These are phyloP conservation scores for Fragosphaeria purpurea DNA, from an alignment of 2,329 filamentous ascomycete genomes.

Conservation along the genomic window DNA sequence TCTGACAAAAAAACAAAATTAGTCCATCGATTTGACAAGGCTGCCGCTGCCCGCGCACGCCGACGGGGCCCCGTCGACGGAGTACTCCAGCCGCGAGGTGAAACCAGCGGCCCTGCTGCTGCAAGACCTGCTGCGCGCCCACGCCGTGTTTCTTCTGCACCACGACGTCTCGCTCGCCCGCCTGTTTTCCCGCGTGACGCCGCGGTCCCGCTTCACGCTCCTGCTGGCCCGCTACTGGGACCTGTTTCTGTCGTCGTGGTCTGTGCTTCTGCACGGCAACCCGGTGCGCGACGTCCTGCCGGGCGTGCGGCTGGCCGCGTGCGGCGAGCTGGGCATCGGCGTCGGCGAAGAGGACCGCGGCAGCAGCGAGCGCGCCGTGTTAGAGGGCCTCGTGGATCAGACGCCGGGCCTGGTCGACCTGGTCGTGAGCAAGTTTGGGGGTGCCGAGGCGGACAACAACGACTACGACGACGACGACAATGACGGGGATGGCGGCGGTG, in stretches of 20 bases:
- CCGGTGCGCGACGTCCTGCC: constrained; percentile 70
- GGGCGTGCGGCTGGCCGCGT: constrained; percentile 78
- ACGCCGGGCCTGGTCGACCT: constrained; percentile 82
- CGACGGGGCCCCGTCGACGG: constrained; percentile 28
- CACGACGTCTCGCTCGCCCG: constrained; percentile 66
- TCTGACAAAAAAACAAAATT: background rate
- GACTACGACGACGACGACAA: background rate
- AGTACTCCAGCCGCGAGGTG: constrained; percentile 86
- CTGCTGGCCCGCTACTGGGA: constrained; percentile 77
- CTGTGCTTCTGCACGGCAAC: constrained; percentile 82
- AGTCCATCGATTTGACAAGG: constrained; percentile 15
- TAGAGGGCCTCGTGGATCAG: constrained; percentile 74
- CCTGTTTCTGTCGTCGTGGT: constrained; percentile 61
- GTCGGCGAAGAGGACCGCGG: constrained; percentile 94
- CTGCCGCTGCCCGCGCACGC: constrained; percentile 28
- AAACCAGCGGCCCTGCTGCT: constrained; percentile 70
- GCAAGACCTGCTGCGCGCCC: constrained; percentile 71
- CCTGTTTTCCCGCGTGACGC: constrained; percentile 51
- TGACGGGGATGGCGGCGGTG: constrained; percentile 11
- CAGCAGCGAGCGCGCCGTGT: constrained; percentile 83
- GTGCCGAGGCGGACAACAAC: constrained; percentile 15
- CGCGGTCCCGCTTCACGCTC: constrained; percentile 58
- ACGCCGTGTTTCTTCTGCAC: constrained; percentile 77
- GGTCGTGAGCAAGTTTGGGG: constrained; percentile 75
- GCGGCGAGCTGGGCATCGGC: constrained; percentile 84